Base-by-base conservation (phyloP, 192 early-diverging fungal species). In the Podila epigama region DNA sequence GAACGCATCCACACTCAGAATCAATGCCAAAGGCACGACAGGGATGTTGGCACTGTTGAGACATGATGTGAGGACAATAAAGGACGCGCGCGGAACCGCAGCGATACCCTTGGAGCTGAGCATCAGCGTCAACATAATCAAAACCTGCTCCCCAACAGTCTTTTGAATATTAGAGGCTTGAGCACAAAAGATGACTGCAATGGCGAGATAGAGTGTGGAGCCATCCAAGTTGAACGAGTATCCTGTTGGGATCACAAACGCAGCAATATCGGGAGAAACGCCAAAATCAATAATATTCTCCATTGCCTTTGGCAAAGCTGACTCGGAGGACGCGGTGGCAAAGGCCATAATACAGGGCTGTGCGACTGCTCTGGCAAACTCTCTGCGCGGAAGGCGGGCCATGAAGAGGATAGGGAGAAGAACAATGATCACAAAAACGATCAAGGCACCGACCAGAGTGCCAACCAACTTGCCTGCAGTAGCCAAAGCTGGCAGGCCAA, bases 171-270 rank as follows among this genome's bases (percentile, higher is more conserved):
- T 81, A 15, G 61, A 75, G 29, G 81, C 85, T 59, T 93, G 91
- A 13, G 90, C 90, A 60, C 81, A 83, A 66, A 93, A 93, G 48
- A 92, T 68, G 12, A 81, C 58, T 1, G 90, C 91, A 6, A 88
- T 40, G 8, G 85, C 77, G 44, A 92, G 82, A 66, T 92, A 91
- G 41, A 93, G 63, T 16, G 90, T 90, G 6, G 89, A 89, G 5
- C 91, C 91, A 57, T 91, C 89, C 33, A 93, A 66, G 70, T 93
- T 93, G 70, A 93, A 93, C 7, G 87, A 87, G 75, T 93, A 93
- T 10, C 91, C 91, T 39, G 85, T 80, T 2, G 88, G 84, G 39
- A 91, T 81, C 20, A 91, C 87, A 73, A 90, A 91, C 3, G 81
- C 86, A 10, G 83, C 84, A 58, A 92, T 82, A 20, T 85, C 69